Evolutionary conservation across 441 rosid genomes (phyloP).

Genomic region (Bruguiera hainesii): DNA sequence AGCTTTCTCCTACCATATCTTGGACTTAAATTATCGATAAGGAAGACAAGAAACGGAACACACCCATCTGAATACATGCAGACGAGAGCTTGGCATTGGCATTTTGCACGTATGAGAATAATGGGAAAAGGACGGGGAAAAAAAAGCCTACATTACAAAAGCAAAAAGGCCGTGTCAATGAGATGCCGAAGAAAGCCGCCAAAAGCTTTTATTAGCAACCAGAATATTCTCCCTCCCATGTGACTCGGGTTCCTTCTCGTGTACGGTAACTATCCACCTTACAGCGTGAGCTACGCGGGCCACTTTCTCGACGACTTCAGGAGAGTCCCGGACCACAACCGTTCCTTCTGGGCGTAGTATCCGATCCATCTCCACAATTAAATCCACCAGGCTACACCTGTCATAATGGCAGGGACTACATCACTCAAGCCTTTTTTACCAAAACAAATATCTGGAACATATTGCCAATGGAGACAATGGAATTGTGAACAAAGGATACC

Average conservation of each 20-base stretch:
- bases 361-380: conserved; percentile 93
- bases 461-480: too few species aligned
- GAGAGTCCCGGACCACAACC: conserved; percentile 75
- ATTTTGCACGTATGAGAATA: conserved; percentile 4
- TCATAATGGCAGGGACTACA: conserved; percentile 19
- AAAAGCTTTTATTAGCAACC: conserved; percentile 68
- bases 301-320: conserved; percentile 79
- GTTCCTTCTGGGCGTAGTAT: conserved; percentile 89
- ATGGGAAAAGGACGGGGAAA: conserved; percentile 25
- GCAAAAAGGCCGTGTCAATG: conserved; percentile 33
- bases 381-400: conserved; percentile 89
- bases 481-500: too few species aligned
- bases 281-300: conserved; percentile 61
- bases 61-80: conserved; percentile 43
- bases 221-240: conserved; percentile 74
- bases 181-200: conserved; percentile 56
- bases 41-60: conserved; percentile 22
- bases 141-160: conserved; percentile 34
- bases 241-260: conserved; percentile 85
- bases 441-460: too few species aligned
- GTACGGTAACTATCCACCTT: conserved; percentile 58
- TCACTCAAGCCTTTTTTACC: not conserved
- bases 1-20: too few species aligned
- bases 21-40: too few species aligned
- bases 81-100: conserved; percentile 24